Evolutionary conservation across 495 filamentous ascomycete genomes (phyloP), one percentile per base, ranked within the genome.

Genomic region (Aspergillus hancockii): DNA sequence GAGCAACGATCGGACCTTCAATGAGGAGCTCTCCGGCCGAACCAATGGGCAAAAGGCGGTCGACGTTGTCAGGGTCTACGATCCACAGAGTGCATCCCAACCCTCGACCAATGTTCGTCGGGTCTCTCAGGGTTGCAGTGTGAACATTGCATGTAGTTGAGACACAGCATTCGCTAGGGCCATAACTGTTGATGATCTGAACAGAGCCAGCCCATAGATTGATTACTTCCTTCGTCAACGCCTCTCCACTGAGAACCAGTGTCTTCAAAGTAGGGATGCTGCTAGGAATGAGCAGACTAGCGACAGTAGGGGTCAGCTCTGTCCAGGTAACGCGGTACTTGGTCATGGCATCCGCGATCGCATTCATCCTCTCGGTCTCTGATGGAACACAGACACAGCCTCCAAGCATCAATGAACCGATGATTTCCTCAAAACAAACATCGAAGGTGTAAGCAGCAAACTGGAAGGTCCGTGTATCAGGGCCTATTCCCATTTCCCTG

Each of bases 21-120:
- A 86, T 70, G 14, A 82, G 71, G 18, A 86, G 59, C 60, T 85
- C 83, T 1, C 83, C 83, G 2, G 80, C 72, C 9, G 34, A 36
- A 14, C 34, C 34, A 36, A 36, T 36, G 13, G 34, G 34, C 34
- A 36, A 36, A 2, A 36, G 34, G 4, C 34, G 34, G 34, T 36
- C 34, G 12, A 36, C 13, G 8, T 36, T 36, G 13, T 4, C 34
- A 5, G 34, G 34, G 34, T 36, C 34, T 10, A 36, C 34, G 9
- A 36, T 14, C 34, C 34, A 36, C 34, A 36, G 34, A 36, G 34
- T 8, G 71, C 74, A 25, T 82, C 83, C 18, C 84, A 67, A 2
- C 81, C 79, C 53, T 72, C 67, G 34, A 9, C 34, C 34, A 9
- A 36, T 36, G 8, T 36, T 36, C 2, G 34, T 36, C 8, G 34